phyloP scores from a whole-genome alignment of 2,329 filamentous ascomycete species.

The Furcasterigmium furcatum region DNA sequence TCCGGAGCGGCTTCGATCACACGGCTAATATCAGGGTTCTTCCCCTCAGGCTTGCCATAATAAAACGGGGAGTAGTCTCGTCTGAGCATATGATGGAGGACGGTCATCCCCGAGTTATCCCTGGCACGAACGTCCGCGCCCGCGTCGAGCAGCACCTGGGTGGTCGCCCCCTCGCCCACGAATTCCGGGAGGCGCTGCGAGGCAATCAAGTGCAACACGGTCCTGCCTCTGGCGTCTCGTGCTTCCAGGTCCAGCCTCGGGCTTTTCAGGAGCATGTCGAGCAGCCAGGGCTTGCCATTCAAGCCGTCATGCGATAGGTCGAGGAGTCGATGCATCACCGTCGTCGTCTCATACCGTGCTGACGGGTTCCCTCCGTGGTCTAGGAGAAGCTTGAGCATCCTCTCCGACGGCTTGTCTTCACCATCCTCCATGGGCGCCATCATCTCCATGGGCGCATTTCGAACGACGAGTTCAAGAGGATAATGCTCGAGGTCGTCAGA shows the following conservation, averaged over 20 bases:
- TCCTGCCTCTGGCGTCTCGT: neutral
- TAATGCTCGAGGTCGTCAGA: neutral
- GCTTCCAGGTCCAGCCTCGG: neutral
- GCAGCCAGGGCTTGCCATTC: neutral
- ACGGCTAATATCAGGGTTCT: neutral
- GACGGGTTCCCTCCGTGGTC: neutral
- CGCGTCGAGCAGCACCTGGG: neutral
- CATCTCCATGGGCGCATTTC: neutral
- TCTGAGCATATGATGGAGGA: neutral
- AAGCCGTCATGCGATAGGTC: neutral
- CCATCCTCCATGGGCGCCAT: no score
- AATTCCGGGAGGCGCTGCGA: neutral
- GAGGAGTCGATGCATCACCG: neutral
- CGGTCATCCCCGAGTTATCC: neutral
- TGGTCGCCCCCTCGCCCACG: neutral
- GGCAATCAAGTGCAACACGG: neutral
- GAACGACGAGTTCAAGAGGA: neutral
- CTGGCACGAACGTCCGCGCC: conserved; percentile 1
- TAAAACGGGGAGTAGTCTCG: neutral
- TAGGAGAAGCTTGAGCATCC: neutral
- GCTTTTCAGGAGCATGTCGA: neutral
- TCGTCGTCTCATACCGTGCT: neutral
- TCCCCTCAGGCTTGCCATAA: neutral
- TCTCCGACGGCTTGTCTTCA: no score
- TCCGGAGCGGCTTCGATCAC: neutral